Percentiles rank a stretch among this genome's conserved stretches.
Conservation (phyloP, 768 basidiomycete species). For the Lactarius vividus region DNA sequence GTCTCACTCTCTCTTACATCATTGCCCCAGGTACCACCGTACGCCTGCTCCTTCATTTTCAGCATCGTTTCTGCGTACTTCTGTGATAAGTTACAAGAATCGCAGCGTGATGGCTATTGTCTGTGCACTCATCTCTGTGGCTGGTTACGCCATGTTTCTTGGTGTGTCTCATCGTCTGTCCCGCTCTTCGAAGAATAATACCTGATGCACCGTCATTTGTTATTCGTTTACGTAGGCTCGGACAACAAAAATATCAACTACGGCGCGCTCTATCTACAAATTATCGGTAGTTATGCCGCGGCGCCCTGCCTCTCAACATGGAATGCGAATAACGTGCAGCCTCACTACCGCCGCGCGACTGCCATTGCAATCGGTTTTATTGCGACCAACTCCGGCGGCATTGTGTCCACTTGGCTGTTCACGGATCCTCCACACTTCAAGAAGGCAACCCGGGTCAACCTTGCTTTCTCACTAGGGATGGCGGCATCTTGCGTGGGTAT, state of each 20-base stretch:
- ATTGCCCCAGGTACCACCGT: conserved; percentile 29
- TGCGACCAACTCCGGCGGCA: conserved; percentile 22
- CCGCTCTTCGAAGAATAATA: background rate
- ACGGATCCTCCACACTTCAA: conserved; percentile 13
- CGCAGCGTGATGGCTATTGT: conserved; percentile 20
- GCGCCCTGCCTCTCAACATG: conserved; percentile 31
- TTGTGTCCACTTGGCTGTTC: conserved; percentile 8
- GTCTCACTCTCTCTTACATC: background rate
- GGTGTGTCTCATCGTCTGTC: background rate
- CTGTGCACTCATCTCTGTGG: conserved; percentile 10
- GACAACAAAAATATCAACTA: conserved; percentile 30
- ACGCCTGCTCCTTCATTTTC: conserved; percentile 30
- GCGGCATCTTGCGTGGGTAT: background rate
- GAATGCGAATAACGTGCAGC: conserved; percentile 35
- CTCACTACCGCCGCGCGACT: conserved; percentile 17
- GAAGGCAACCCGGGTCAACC: conserved; percentile 17
- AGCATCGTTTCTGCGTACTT: conserved; percentile 17
- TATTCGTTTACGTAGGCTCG: conserved; percentile 13
- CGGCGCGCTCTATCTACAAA: conserved; percentile 33
- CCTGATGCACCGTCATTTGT: background rate
- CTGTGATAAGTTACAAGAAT: conserved; percentile 18
- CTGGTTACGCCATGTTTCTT: conserved; percentile 23
- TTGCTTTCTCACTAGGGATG: conserved; percentile 14
- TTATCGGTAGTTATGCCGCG: conserved; percentile 33
- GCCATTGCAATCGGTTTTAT: conserved; percentile 33